Percentiles rank a stretch among this genome's conserved stretches.
phyloP scores from a whole-genome alignment of 148 eudicot genomes.

The Cornus suecica region DNA sequence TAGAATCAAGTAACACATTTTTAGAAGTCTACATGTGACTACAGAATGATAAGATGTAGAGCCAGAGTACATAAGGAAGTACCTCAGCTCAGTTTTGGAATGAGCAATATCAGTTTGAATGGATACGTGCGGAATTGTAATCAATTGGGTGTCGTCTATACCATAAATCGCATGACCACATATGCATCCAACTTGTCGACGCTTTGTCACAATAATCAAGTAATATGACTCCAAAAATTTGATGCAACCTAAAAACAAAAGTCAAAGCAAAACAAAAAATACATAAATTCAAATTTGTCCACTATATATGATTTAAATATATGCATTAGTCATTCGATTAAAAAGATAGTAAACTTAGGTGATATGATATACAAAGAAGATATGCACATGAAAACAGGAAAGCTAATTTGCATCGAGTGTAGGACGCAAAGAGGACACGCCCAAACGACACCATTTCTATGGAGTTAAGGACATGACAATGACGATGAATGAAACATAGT shows the following conservation, averaged over 20 bases:
- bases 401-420: too few species aligned
- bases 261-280: not conserved
- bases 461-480: too few species aligned
- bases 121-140: constrained; percentile 84
- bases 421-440: too few species aligned
- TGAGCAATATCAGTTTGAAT: constrained; percentile 84
- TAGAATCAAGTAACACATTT: not conserved
- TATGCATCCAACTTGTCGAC: constrained; percentile 83
- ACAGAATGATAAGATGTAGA: not conserved
- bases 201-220: constrained; percentile 79
- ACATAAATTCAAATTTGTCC: constrained; percentile 7
- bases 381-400: too few species aligned
- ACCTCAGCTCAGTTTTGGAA: constrained; percentile 94
- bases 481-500: too few species aligned
- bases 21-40: not conserved
- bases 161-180: constrained; percentile 97
- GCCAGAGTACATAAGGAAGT: constrained; percentile 11
- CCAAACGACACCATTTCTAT: too few species aligned
- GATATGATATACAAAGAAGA: too few species aligned
- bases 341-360: too few species aligned
- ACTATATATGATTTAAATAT: not conserved
- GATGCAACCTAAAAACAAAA: constrained; percentile 50
- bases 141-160: constrained; percentile 87
- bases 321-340: too few species aligned
- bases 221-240: constrained; percentile 87